Conservation (phyloP, 495 filamentous ascomycete genomes). For the Lophiotrema nucula region DNA sequence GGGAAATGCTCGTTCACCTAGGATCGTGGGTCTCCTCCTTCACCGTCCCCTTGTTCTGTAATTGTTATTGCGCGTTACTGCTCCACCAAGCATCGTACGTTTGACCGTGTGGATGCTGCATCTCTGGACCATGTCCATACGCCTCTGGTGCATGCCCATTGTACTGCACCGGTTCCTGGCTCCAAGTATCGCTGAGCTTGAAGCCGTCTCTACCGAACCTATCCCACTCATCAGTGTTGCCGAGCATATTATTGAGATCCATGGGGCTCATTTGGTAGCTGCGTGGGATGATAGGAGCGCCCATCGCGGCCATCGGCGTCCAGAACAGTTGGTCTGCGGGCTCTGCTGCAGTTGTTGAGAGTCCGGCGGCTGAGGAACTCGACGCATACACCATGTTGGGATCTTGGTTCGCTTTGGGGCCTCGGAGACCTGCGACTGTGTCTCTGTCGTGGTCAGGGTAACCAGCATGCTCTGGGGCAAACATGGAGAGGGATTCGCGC, state of each 20-base stretch:
- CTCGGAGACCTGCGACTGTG: background rate
- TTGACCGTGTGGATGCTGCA: background rate
- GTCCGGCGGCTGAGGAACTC: background rate
- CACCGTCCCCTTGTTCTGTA: too few relatives aligned
- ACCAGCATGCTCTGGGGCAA: background rate
- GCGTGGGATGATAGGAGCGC: conserved; percentile 26
- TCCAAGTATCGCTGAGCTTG: conserved; percentile 27
- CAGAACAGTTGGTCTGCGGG: conserved; percentile 36
- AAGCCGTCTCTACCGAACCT: conserved; percentile 30
- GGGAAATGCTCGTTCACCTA: too few relatives aligned
- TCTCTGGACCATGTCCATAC: background rate
- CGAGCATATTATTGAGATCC: conserved; percentile 30
- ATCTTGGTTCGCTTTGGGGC: background rate
- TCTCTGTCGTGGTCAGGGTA: background rate
- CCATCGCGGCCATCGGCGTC: conserved; percentile 36
- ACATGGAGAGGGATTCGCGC: conserved; percentile 21
- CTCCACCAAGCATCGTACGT: background rate
- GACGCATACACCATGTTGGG: background rate
- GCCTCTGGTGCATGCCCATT: background rate
- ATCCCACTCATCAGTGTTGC: conserved; percentile 26
- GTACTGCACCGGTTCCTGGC: conserved; percentile 4
- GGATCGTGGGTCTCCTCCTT: too few relatives aligned
- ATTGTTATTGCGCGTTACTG: background rate
- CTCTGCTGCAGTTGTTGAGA: background rate
- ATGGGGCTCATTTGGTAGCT: conserved; percentile 19